phyloP scores from a whole-genome alignment of 139 green algal genomes.

The Protoeuglena noctilucae region DNA sequence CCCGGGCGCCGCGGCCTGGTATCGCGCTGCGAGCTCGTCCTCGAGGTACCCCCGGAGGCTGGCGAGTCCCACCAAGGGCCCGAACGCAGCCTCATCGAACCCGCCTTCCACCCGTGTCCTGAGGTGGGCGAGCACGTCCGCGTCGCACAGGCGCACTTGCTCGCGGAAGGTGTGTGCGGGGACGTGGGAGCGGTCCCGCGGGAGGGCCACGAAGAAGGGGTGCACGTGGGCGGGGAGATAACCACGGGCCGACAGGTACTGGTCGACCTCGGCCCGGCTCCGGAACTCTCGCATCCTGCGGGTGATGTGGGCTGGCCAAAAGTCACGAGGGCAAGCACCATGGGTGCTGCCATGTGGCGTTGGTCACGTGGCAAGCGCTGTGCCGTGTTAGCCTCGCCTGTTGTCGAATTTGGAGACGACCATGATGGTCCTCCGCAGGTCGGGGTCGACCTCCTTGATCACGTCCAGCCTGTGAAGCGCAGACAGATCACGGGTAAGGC shows the following conservation, averaged over 20 bases:
- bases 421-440: constrained; percentile 59
- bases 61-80: neutral
- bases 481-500: too few species aligned
- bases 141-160: constrained; percentile 59
- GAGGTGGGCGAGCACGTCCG: constrained; percentile 34
- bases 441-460: constrained; percentile 76
- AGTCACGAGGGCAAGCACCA: neutral
- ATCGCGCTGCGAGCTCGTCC: constrained; percentile 61
- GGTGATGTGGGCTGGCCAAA: too few species aligned
- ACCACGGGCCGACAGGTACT: constrained; percentile 67
- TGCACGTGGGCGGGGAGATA: constrained; percentile 65
- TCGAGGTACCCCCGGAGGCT: constrained; percentile 47
- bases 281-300: constrained; percentile 86
- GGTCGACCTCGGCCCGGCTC: constrained; percentile 84
- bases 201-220: constrained; percentile 87
- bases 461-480: too few species aligned
- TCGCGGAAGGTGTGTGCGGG: constrained; percentile 55
- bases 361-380: too few species aligned
- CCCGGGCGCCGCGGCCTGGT: constrained; percentile 65
- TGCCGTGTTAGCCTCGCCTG: too few species aligned
- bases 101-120: constrained; percentile 35
- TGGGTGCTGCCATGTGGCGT: neutral
- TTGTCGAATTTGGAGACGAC: constrained; percentile 94
- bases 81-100: constrained; percentile 80
- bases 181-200: constrained; percentile 47